Percentiles rank a stretch among this genome's conserved stretches.
These are phyloP conservation scores for Cryptococcus hybrid DNA, from an alignment of 1,284 basidiomycete genomes.

Conservation along the genomic window DNA sequence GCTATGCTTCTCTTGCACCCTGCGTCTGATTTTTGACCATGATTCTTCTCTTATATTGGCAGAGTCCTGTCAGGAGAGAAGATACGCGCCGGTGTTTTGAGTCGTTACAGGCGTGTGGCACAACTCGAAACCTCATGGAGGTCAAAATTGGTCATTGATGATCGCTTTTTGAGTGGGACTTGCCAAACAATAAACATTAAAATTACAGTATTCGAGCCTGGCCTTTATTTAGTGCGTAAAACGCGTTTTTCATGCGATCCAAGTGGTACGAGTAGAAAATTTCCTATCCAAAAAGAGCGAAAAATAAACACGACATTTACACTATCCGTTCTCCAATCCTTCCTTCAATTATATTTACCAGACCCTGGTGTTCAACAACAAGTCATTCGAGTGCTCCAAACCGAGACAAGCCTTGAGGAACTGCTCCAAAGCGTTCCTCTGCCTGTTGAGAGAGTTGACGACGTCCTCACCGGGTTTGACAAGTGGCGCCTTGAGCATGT, in stretches of 20 bases:
- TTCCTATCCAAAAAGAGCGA: not conserved
- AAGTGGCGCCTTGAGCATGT: conserved; percentile 97
- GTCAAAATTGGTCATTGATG: too few relatives aligned
- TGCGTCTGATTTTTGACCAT: too few relatives aligned
- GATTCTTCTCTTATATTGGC: too few relatives aligned
- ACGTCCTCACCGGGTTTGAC: conserved; percentile 95
- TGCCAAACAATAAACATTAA: too few relatives aligned
- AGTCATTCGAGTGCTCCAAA: conserved; percentile 74
- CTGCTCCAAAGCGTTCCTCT: conserved; percentile 89
- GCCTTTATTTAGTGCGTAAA: conserved; percentile 5
- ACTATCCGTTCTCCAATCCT: not conserved
- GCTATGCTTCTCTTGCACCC: too few relatives aligned
- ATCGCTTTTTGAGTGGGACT: too few relatives aligned
- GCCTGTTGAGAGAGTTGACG: conserved; percentile 91
- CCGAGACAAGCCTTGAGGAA: conserved; percentile 73
- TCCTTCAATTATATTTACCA: conserved; percentile 57
- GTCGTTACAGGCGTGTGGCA: too few relatives aligned
- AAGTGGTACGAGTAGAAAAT: conserved; percentile 12
- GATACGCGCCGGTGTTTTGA: too few relatives aligned
- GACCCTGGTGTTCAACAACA: conserved; percentile 80
- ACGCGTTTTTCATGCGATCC: conserved; percentile 19
- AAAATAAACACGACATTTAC: not conserved
- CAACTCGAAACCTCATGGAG: too few relatives aligned
- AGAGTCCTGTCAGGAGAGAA: too few relatives aligned
- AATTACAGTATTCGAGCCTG: too few relatives aligned